These are phyloP conservation scores for Selaginella tamariscina DNA, from an alignment of 75 land plant species.

Conservation along the genomic window DNA sequence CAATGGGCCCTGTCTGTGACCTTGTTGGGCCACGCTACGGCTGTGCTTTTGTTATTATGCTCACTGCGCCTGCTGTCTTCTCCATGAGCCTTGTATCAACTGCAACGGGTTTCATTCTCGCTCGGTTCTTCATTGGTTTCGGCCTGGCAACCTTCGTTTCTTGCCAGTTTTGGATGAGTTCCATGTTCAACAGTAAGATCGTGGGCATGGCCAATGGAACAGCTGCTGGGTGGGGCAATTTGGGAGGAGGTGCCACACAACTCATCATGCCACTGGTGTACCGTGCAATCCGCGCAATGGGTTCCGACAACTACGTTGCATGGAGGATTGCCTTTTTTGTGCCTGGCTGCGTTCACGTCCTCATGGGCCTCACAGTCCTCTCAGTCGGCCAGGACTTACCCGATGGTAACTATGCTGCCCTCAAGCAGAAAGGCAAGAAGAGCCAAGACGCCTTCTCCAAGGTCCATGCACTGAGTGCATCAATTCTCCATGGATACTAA, in stretches of 20 bases:
- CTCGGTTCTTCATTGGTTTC: conserved; percentile 31
- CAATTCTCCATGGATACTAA: neutral
- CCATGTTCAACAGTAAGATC: conserved; percentile 31
- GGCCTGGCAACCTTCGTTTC: conserved; percentile 29
- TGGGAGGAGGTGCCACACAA: conserved; percentile 30
- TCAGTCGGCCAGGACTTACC: conserved; percentile 14
- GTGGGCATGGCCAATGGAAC: conserved; percentile 24
- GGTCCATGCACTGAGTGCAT: neutral
- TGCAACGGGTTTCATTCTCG: conserved; percentile 21
- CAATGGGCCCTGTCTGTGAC: conserved; percentile 67
- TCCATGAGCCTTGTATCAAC: conserved; percentile 23
- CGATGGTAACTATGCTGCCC: conserved; percentile 15
- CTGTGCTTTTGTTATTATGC: conserved; percentile 29
- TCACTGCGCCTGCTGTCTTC: conserved; percentile 29
- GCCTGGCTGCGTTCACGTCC: conserved; percentile 6
- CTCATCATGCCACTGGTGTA: conserved; percentile 32
- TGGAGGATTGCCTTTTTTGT: conserved; percentile 9
- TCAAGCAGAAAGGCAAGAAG: conserved; percentile 13
- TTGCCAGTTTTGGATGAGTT: conserved; percentile 34
- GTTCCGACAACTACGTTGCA: neutral
- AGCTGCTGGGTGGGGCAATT: conserved; percentile 32
- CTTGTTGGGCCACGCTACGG: conserved; percentile 43
- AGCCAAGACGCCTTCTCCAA: conserved; percentile 6
- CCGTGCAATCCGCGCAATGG: conserved; percentile 13
- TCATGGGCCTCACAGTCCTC: conserved; percentile 8